A percentile compares a stretch with the other conserved stretches of the same genome.
These are phyloP conservation scores for Aspergillus avenaceus DNA, from an alignment of 495 filamentous ascomycete genomes.

Conservation along the genomic window DNA sequence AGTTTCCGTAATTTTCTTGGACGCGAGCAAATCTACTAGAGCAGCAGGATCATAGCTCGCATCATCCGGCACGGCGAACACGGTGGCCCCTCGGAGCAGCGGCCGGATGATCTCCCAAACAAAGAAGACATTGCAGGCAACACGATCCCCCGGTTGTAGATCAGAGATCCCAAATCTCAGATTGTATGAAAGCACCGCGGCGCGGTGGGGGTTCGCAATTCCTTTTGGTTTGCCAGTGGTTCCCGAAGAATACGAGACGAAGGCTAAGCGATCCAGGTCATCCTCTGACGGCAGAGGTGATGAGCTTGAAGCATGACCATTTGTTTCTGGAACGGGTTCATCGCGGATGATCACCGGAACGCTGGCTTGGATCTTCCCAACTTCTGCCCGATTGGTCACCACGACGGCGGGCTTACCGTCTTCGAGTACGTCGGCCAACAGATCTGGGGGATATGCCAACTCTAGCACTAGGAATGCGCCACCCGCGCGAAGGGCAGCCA, in stretches of 20 bases:
- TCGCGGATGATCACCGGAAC: constrained; percentile 56
- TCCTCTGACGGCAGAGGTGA: constrained; percentile 47
- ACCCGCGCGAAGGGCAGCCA: constrained; percentile 62
- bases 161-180: constrained; percentile 60
- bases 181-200: constrained; percentile 62
- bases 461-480: constrained; percentile 70
- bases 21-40: constrained; percentile 58
- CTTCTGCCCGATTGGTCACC: constrained; percentile 53
- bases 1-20: constrained; percentile 59
- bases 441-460: constrained; percentile 60
- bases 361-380: constrained; percentile 50
- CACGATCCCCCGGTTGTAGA: constrained; percentile 58
- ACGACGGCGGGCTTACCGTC: constrained; percentile 61
- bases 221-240: constrained; percentile 68
- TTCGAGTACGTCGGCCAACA: constrained; percentile 62
- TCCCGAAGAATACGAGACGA: constrained; percentile 63
- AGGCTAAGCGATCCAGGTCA: constrained; percentile 61
- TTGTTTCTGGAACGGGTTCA: constrained; percentile 31
- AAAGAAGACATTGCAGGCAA: constrained; percentile 73
- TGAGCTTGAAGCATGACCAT: constrained; percentile 33
- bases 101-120: constrained; percentile 71
- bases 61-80: constrained; percentile 62
- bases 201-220: constrained; percentile 64
- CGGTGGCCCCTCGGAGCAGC: constrained; percentile 63
- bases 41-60: constrained; percentile 63